A percentile compares a stretch with the other conserved stretches of the same genome.
Conservation (phyloP, 768 basidiomycete species). For the Pleurotus eryngii region DNA sequence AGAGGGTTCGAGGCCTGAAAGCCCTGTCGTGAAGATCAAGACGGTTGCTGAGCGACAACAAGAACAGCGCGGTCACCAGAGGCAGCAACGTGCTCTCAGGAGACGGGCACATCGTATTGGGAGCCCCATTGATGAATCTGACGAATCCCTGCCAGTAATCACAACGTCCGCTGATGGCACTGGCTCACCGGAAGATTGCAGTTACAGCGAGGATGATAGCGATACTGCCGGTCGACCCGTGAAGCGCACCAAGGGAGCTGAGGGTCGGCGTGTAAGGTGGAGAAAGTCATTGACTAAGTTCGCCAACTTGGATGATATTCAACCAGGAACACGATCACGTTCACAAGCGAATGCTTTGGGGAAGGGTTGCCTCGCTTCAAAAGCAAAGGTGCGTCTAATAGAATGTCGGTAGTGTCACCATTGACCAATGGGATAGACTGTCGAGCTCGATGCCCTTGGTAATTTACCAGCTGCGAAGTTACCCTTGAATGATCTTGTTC, state of each 20-base stretch:
- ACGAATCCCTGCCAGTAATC: too few species aligned
- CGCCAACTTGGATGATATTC: conserved; percentile 61
- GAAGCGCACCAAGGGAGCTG: conserved; percentile 35
- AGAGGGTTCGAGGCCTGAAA: conserved; percentile 70
- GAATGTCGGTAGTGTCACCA: not conserved
- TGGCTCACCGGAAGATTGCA: too few species aligned
- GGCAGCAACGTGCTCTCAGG: conserved; percentile 53
- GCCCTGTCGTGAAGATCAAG: conserved; percentile 71
- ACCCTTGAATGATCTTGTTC: conserved; percentile 53
- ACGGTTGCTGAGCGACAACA: conserved; percentile 65
- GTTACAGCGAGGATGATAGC: conserved; percentile 17
- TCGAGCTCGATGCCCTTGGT: conserved; percentile 67
- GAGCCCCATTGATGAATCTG: conserved; percentile 18
- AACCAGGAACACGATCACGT: conserved; percentile 44
- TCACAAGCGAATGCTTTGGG: conserved; percentile 35
- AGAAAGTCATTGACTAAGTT: conserved; percentile 62
- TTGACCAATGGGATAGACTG: conserved; percentile 33
- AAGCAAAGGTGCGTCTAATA: conserved; percentile 56
- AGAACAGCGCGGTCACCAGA: conserved; percentile 53
- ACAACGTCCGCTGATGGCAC: too few species aligned
- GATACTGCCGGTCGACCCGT: conserved; percentile 15
- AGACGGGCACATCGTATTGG: conserved; percentile 51
- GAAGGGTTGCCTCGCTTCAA: conserved; percentile 68
- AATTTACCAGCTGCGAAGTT: conserved; percentile 59
- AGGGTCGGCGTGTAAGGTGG: conserved; percentile 72